These are phyloP conservation scores for Harrya chromipes DNA, from an alignment of 768 basidiomycete genomes.

Conservation along the genomic window DNA sequence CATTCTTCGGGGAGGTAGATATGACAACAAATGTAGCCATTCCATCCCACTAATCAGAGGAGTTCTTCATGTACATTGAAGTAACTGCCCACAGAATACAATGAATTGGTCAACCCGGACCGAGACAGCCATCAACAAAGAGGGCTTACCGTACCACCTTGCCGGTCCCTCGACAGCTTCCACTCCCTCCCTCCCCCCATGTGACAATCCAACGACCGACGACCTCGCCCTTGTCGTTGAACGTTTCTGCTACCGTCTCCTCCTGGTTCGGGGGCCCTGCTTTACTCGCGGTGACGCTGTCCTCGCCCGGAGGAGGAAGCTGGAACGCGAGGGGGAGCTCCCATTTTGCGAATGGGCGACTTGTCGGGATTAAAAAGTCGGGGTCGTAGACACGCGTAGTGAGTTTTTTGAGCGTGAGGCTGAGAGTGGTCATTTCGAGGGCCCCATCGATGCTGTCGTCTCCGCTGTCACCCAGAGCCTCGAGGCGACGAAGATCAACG, in stretches of 20 bases:
- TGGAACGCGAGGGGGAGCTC: slow-evolving; percentile 59
- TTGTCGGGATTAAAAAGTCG: slow-evolving; percentile 62
- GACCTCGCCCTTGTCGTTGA: slow-evolving; percentile 53
- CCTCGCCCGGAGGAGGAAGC: slow-evolving; percentile 38
- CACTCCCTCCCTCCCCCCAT: slow-evolving; percentile 66
- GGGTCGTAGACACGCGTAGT: slow-evolving; percentile 75
- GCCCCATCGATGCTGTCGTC: slow-evolving; percentile 44
- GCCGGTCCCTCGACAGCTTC: slow-evolving; percentile 62
- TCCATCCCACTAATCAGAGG: slow-evolving; percentile 15
- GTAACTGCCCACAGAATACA: slow-evolving; percentile 28
- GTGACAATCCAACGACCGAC: slow-evolving; percentile 76
- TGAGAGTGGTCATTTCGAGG: slow-evolving; percentile 68
- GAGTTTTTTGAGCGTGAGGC: slow-evolving; percentile 54
- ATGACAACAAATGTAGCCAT: too few relatives aligned
- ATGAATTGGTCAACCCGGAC: background rate
- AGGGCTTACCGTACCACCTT: slow-evolving; percentile 58
- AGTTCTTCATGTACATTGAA: slow-evolving; percentile 56
- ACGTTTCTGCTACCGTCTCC: slow-evolving; percentile 80
- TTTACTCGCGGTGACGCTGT: slow-evolving; percentile 29
- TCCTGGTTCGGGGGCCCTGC: slow-evolving; percentile 47
- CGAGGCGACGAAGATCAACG: slow-evolving; percentile 51
- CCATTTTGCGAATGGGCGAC: slow-evolving; percentile 77
- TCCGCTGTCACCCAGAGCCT: slow-evolving; percentile 31
- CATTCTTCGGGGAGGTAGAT: too few relatives aligned
- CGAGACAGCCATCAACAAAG: background rate